Conservation (phyloP, 176 grass and related monocot genomes). For the Rhipidocladum racemiflorum region DNA sequence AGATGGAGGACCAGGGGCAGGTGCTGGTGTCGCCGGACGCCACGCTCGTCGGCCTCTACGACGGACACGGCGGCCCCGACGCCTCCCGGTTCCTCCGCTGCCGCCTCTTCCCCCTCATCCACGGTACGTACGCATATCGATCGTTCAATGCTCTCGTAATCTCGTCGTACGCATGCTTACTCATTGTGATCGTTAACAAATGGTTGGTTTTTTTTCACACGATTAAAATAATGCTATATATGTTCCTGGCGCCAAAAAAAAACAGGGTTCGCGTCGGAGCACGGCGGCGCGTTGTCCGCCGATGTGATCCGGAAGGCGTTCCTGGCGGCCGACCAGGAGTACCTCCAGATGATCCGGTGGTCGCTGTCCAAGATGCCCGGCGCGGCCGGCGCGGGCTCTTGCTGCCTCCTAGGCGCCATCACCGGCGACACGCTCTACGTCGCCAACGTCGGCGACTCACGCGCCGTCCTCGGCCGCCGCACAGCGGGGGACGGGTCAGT, state of each 20-base stretch:
- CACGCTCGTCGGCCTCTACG: slow-evolving; percentile 48
- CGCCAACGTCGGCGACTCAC: slow-evolving; percentile 48
- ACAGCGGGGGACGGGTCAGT: background rate
- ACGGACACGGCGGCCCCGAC: slow-evolving; percentile 46
- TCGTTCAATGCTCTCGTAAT: background rate
- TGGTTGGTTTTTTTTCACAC: background rate
- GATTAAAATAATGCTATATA: background rate
- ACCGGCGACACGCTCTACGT: slow-evolving; percentile 33
- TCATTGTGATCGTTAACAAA: background rate
- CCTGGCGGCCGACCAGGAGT: slow-evolving; percentile 39
- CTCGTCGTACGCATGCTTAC: background rate
- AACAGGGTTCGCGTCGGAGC: slow-evolving; percentile 27
- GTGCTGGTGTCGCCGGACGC: slow-evolving; percentile 27
- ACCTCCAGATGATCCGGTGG: slow-evolving; percentile 17
- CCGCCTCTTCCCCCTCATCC: slow-evolving; percentile 38
- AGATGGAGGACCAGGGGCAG: slow-evolving; percentile 46
- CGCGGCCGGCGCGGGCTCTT: slow-evolving; percentile 29
- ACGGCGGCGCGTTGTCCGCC: background rate
- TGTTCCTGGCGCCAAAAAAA: background rate
- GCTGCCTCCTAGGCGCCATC: slow-evolving; percentile 45
- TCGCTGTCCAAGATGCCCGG: slow-evolving; percentile 18
- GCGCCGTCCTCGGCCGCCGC: slow-evolving; percentile 37
- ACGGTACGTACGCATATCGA: slow-evolving; percentile 16
- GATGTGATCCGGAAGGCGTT: slow-evolving; percentile 39
- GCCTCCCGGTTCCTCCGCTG: slow-evolving; percentile 40